Conservation (phyloP, 2,329 filamentous ascomycete genomes). For the Alternaria consortialis region DNA sequence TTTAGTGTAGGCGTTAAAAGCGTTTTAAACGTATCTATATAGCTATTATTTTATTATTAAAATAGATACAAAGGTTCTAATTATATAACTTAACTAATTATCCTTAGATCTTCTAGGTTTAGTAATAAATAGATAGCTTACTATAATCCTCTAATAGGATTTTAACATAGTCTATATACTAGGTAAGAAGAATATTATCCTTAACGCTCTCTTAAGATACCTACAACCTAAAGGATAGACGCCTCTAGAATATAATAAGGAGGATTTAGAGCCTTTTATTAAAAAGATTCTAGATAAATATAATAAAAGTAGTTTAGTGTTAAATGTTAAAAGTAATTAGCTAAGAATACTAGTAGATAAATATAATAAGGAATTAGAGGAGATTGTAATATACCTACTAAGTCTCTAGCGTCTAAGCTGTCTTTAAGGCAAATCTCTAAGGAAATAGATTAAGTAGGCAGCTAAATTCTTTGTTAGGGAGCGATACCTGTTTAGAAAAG, state of each 20-base stretch:
- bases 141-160: neutral
- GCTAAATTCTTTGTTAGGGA: too few species aligned
- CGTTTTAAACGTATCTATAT: constrained; percentile 5
- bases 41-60: constrained; percentile 4
- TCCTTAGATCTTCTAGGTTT: neutral
- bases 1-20: neutral
- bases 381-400: too few species aligned
- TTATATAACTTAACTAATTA: neutral
- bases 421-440: too few species aligned
- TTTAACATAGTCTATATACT: constrained; percentile 1
- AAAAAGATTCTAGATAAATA: neutral
- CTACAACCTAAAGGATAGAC: neutral
- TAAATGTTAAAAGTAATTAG: too few species aligned
- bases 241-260: neutral
- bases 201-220: neutral
- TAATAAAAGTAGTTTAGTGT: neutral
- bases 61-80: neutral
- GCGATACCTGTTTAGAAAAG: too few species aligned
- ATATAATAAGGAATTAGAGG: too few species aligned
- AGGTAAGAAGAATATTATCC: neutral
- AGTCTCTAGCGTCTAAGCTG: too few species aligned
- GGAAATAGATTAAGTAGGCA: too few species aligned
- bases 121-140: constrained; percentile 3
- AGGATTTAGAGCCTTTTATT: constrained; percentile 2
- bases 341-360: too few species aligned